Percentiles rank a stretch among this genome's conserved stretches.
Evolutionary conservation across 371 early-diverging fungal genomes (phyloP).

Genomic region (Lichtheimia ornata): DNA sequence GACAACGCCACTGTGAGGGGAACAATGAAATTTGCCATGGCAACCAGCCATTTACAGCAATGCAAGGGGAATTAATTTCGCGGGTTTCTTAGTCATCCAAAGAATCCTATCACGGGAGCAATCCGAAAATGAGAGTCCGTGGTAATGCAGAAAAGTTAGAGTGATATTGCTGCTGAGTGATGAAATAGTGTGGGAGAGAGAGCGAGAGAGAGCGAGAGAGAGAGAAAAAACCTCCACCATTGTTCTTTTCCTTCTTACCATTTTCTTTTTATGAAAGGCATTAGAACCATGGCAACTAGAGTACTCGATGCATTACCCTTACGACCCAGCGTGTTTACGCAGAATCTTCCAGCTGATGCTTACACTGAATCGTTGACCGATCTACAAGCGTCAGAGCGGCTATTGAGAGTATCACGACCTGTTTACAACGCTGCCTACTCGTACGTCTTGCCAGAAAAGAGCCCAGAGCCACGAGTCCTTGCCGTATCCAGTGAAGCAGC

Average conservation of each 20-base stretch:
- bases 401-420: slow-evolving; percentile 49
- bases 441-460: slow-evolving; percentile 57
- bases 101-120: no score
- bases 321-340: slow-evolving; percentile 35
- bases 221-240: no score
- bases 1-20: no score
- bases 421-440: slow-evolving; percentile 65
- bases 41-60: no score
- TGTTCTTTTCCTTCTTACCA: neutral
- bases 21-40: no score
- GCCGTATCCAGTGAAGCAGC: slow-evolving; percentile 42
- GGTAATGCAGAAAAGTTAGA: no score
- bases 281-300: slow-evolving; percentile 10
- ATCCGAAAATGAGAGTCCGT: no score
- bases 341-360: slow-evolving; percentile 31
- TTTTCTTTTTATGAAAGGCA: slow-evolving; percentile 11
- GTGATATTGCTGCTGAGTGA: no score
- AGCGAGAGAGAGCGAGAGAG: no score
- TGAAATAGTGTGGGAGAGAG: no score
- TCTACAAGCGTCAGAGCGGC: slow-evolving; percentile 15
- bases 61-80: no score
- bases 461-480: slow-evolving; percentile 46
- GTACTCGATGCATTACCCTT: slow-evolving; percentile 29
- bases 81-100: no score
- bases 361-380: slow-evolving; percentile 25